Evolutionary conservation across 2,329 filamentous ascomycete genomes (phyloP), one percentile per base, ranked within the genome.

Genomic region (Aspergillus ustus): DNA sequence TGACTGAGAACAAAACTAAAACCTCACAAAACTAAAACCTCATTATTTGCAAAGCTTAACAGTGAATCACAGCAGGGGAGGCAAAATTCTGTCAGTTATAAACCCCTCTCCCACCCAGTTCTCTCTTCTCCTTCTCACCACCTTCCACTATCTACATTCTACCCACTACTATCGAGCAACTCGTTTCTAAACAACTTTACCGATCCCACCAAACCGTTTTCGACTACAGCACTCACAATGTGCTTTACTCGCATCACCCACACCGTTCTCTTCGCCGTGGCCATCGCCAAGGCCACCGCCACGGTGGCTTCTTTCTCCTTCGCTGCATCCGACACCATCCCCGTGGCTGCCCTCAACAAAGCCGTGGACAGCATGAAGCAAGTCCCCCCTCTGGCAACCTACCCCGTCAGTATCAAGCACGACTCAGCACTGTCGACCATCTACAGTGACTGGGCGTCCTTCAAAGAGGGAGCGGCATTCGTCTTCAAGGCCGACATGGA

Each of bases 401-500:
- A 74, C 45, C 68, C 67, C 7, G 58, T 73, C 25, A 72, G 64
- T 28, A 53, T 57, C 7, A 58, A 67, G 9, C 20, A 40, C 1
- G 64, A 63, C 11, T 58, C 70, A 15, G 52, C 62, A 4, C 66
- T 62, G 19, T 68, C 68, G 7, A 72, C 70, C 2, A 73, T 75
- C 40, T 65, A 75, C 45, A 67, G 59, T 28, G 72, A 75, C 55
- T 75, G 72, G 72, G 59, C 65, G 0, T 63, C 61, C 0, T 72
- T 72, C 50, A 60, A 49, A 37, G 43, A 73, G 66, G 73, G 72
- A 4, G 69, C 72, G 1, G 69, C 73, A 13, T 66, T 70, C 48
- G 66, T 70, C 22, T 75, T 65, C 64, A 57, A 70, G 1, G 72
- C 73, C 1, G 72, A 75, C 46, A 75, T 75, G 73, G 72, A 75